A percentile compares a stretch with the other conserved stretches of the same genome.
phyloP scores from a whole-genome alignment of 1,139 yeast species.

The Eremothecium cymbalariae region DNA sequence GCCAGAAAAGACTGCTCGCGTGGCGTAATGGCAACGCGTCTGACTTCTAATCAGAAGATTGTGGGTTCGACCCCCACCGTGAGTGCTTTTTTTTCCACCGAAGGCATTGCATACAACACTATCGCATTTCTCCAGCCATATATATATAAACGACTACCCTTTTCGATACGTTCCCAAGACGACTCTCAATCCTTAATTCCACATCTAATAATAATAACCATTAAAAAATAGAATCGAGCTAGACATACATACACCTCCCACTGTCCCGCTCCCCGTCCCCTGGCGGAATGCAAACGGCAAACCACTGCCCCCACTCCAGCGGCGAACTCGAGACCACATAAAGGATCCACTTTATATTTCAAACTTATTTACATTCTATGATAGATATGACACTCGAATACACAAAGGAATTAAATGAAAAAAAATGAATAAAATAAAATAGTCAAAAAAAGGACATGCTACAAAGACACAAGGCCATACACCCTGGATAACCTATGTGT shows the following conservation, averaged over 20 bases:
- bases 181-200: no score
- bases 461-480: neutral
- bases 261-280: no score
- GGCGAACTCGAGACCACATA: neutral
- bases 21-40: slow-evolving; percentile 62
- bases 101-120: neutral
- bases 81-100: slow-evolving; percentile 35
- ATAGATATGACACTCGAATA: slow-evolving; percentile 6
- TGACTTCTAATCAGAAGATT: slow-evolving; percentile 57
- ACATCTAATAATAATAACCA: no score
- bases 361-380: slow-evolving; percentile 6
- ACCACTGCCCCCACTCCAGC: no score
- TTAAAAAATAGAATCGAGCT: no score
- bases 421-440: slow-evolving; percentile 1
- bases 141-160: no score
- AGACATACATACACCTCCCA: no score
- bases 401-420: slow-evolving; percentile 3
- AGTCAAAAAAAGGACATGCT: slow-evolving; percentile 6
- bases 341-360: slow-evolving; percentile 1
- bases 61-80: slow-evolving; percentile 59
- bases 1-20: slow-evolving; percentile 39
- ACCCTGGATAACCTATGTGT: slow-evolving; percentile 4
- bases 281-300: no score
- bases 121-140: no score
- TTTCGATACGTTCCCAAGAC: no score